A percentile compares a stretch with the other conserved stretches of the same genome.
phyloP scores from a whole-genome alignment of 768 basidiomycete genomes.

The Chlorophyllum brunneum region DNA sequence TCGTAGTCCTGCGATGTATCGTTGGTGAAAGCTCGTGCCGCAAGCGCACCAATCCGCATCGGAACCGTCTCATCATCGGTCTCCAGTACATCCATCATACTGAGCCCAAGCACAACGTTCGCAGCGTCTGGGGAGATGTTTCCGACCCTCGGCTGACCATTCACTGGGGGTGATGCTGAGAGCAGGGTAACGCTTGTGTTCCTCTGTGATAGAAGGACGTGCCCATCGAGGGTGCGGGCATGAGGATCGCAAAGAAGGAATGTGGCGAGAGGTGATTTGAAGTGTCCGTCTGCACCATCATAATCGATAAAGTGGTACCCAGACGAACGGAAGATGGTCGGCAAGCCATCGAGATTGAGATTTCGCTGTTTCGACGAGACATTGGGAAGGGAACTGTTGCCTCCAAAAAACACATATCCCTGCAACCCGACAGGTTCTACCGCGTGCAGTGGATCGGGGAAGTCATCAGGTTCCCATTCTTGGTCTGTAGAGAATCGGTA shows the following conservation, averaged over 20 bases:
- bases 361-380: not conserved
- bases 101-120: not conserved
- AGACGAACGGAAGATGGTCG: not conserved
- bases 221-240: not conserved
- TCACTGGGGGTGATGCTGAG: not conserved
- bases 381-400: not conserved
- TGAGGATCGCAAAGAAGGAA: slow-evolving; percentile 3
- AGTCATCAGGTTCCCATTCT: not conserved
- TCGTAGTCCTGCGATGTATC: not conserved
- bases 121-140: slow-evolving; percentile 1
- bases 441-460: not conserved
- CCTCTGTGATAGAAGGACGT: not conserved
- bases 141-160: not conserved
- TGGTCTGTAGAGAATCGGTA: not conserved
- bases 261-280: not conserved
- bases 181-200: not conserved
- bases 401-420: slow-evolving; percentile 1
- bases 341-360: not conserved
- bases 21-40: not conserved
- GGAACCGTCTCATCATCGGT: not conserved
- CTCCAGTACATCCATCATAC: not conserved
- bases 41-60: not conserved
- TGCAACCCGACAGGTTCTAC: not conserved
- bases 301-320: not conserved
- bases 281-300: not conserved